Conservation (phyloP, 257 asterid genomes). For the Solanum chiquidenum region DNA sequence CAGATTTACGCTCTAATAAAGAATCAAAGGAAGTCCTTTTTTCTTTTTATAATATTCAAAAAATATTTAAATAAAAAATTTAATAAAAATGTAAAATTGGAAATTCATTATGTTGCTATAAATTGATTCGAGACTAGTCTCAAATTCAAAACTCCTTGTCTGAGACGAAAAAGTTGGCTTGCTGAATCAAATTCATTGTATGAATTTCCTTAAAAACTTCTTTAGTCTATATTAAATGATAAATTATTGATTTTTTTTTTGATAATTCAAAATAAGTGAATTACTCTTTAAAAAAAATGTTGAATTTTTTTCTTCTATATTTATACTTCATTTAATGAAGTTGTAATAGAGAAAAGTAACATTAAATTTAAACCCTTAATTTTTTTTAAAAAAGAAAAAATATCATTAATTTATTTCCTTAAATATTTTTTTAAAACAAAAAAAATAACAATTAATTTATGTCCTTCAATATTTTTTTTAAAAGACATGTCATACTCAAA, state of each 20-base stretch:
- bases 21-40: background rate
- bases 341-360: background rate
- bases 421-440: too few species aligned
- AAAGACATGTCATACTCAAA: background rate
- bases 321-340: background rate
- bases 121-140: background rate
- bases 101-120: too few species aligned
- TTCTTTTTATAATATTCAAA: too few species aligned
- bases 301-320: background rate
- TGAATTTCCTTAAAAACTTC: background rate
- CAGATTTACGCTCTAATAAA: background rate
- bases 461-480: too few species aligned
- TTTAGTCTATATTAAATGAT: background rate
- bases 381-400: too few species aligned
- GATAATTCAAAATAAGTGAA: too few species aligned
- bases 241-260: background rate
- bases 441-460: too few species aligned
- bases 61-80: fast-evolving
- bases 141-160: background rate
- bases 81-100: background rate
- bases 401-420: background rate
- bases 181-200: too few species aligned
- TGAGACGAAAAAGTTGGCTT: background rate
- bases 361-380: background rate
- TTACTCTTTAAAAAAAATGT: background rate